phyloP scores from a whole-genome alignment of 2,329 filamentous ascomycete species.

The Trichoderma pleuroti region DNA sequence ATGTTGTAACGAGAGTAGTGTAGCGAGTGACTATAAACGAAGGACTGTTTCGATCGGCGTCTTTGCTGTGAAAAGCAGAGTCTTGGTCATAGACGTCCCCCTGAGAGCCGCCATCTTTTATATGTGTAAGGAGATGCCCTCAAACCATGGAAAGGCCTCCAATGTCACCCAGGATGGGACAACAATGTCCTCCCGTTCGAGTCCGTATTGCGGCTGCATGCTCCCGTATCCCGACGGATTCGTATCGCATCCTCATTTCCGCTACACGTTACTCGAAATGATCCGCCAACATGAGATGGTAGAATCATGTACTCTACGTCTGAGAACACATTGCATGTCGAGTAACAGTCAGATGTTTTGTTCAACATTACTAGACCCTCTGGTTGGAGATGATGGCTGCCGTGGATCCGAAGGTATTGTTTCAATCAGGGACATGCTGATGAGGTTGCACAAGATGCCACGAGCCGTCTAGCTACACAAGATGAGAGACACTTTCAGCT shows the following conservation, averaged over 20 bases:
- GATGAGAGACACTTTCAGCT: slow-evolving; percentile 2
- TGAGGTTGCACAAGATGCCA: not conserved
- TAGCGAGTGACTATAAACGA: slow-evolving; percentile 9
- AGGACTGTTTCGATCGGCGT: not conserved
- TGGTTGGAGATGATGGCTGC: not conserved
- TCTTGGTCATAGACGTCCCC: no score
- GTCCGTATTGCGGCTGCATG: slow-evolving; percentile 21
- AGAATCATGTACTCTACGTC: not conserved
- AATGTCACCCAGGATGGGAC: not conserved
- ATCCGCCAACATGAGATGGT: not conserved
- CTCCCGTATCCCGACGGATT: slow-evolving; percentile 18
- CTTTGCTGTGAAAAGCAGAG: not conserved
- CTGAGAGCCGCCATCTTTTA: not conserved
- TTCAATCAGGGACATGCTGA: slow-evolving; percentile 8
- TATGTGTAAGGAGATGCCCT: not conserved
- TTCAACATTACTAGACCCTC: not conserved
- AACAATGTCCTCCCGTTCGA: not conserved
- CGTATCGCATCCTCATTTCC: not conserved
- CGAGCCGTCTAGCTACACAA: not conserved
- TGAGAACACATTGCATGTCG: not conserved
- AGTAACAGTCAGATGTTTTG: not conserved
- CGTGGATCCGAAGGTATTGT: slow-evolving; percentile 8
- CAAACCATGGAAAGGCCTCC: not conserved
- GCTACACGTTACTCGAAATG: not conserved
- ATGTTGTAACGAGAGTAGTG: not conserved